Evolutionary conservation across 1,284 basidiomycete genomes (phyloP), one percentile per base, ranked within the genome.

Genomic region (Tylopilus sp.): DNA sequence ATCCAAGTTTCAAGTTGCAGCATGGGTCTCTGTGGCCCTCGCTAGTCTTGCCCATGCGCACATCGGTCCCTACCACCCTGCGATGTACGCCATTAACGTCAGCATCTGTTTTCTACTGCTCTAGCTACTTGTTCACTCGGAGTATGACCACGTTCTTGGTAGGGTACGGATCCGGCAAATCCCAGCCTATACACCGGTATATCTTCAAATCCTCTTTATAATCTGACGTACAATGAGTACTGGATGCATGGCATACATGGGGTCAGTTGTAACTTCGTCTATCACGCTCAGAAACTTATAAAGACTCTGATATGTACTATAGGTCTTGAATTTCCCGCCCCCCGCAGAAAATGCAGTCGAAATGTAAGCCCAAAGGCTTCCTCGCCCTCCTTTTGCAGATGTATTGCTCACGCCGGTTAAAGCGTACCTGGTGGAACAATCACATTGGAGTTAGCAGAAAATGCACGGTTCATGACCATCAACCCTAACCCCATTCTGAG

Each of bases 11-110:
- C 29, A 29, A 29, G 29, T 41, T 7, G 33, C 57, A 22, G 19
- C 51, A 55, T 70, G 64, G 72, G 38, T 41, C 24, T 54, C 62
- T 51, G 32, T 71, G 3, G 51, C 65, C 49, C 32, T 74, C 19
- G 72, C 58, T 56, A 26, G 61, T 51, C 58, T 72, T 22, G 65
- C 53, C 12, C 33, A 44, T 47, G 72, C 62, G 4, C 70, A 74
- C 44, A 12, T 39, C 2, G 4, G 0, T 26, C 0, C 49, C 8
- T 72, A 7, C 7, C 1, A 33, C 53, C 0, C 0, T 0, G 44
- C 24, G 24, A 65, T 70, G 70, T 71, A 33, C 19, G 36, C 58
- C 29, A 0, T 57, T 8, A 51, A 74, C 26, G 70, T 72, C n/a
- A 65, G 24, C 33, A 32, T 29, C 13, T 22, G 10, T 41, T 26